Base-by-base conservation (phyloP, 306 rosid genomes). In the Pyrus betulifolia region DNA sequence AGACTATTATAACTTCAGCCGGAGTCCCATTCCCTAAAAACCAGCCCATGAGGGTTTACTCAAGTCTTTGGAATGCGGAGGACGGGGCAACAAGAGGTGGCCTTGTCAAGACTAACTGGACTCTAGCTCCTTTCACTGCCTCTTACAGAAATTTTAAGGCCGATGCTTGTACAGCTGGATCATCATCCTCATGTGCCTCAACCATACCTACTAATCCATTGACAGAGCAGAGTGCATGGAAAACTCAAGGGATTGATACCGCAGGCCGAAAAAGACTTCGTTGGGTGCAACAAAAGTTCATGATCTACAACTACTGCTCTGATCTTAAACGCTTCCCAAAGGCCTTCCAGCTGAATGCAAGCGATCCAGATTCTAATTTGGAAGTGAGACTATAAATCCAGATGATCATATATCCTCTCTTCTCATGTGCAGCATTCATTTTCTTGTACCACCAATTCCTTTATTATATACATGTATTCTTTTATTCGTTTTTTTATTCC, bases 31-130 rank as follows among this genome's bases (percentile, higher is more conserved):
- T 67, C 66, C 86, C 83, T 1, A 82, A 70, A 8, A 75, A 63
- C 65, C 86, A 87, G 65, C 76, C 90, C 8, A 87, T 87, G 88
- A 84, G 78, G 71, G 33, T 87, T 8, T 82, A 87, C 84, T 76
- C 90, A 0, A 87, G 85, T 25, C 59, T 87, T 21, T 87, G 90
- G 90, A 77, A 82, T 59, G 88, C 81, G 0, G 88, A 87, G 17
- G 85, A 82, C 38, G 84, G 90, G 90, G 90, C 90, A 8, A 84
- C 88, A 9, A 80, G 78, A 80, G 90, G 90, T 8, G 90, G 87
- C 15, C 74, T 67, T 3, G 84, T 84, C 23, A 87, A 84, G 79
- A 84, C 85, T 15, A 83, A 87, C 22, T 87, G 90, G 90, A 66
- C 86, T 1, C 8, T 77, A 35, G 90, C 86, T 46, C 90, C 90